These are phyloP conservation scores for Alternaria tenuissima DNA, from an alignment of 2,329 filamentous ascomycete species.

Conservation along the genomic window DNA sequence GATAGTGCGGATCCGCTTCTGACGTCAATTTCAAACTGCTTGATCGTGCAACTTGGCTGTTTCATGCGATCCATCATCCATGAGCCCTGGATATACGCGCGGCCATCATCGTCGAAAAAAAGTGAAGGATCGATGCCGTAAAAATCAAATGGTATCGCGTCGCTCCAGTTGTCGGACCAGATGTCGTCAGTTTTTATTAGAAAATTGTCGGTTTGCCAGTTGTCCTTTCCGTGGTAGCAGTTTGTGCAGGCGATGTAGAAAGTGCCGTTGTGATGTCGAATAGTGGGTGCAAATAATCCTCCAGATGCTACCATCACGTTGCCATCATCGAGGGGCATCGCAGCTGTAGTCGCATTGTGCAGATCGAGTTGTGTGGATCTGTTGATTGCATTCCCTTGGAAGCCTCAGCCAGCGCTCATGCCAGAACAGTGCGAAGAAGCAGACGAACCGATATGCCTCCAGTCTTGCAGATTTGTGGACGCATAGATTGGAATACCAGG, in stretches of 20 bases:
- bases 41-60: constrained; percentile 8
- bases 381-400: background rate
- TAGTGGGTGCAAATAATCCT: constrained; percentile 4
- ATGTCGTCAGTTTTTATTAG: constrained; percentile 7
- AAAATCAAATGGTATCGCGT: constrained; percentile 5
- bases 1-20: background rate
- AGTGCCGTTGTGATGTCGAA: constrained; percentile 14
- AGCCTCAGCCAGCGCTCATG: background rate
- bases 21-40: constrained; percentile 9
- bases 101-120: constrained; percentile 45
- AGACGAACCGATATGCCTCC: constrained; percentile 49
- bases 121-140: constrained; percentile 1
- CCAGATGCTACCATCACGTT: constrained; percentile 1
- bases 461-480: constrained; percentile 59
- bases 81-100: constrained; percentile 58
- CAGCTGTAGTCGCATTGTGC: background rate
- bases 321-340: background rate
- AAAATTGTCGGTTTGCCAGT: background rate
- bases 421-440: background rate
- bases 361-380: background rate
- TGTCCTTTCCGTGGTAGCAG: constrained; percentile 16
- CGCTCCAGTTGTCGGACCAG: constrained; percentile 8
- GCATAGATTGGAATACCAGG: constrained; percentile 61
- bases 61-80: background rate
- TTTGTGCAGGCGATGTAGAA: constrained; percentile 13